These are phyloP conservation scores for Tricholoma matsutake DNA, from an alignment of 768 basidiomycete species.

Conservation along the genomic window DNA sequence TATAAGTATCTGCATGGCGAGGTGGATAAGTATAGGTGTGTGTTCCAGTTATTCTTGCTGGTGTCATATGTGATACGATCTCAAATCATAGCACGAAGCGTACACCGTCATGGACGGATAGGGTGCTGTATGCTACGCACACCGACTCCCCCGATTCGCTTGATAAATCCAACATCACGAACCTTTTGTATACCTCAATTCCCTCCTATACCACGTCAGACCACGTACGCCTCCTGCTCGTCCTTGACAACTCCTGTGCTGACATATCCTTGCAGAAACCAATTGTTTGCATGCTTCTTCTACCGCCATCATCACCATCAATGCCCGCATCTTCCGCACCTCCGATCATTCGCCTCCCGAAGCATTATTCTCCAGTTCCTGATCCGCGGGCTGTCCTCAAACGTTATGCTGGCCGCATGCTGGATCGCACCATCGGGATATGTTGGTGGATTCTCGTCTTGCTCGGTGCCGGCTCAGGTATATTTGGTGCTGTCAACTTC, in stretches of 20 bases:
- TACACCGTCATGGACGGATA: constrained; percentile 89
- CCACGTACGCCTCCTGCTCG: constrained; percentile 52
- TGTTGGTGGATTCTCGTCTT: constrained; percentile 75
- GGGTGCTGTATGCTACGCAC: constrained; percentile 81
- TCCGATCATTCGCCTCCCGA: constrained; percentile 51
- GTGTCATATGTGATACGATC: constrained; percentile 5
- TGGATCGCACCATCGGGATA: constrained; percentile 77
- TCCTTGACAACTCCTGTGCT: neutral
- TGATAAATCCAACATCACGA: constrained; percentile 52
- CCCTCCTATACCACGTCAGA: constrained; percentile 88
- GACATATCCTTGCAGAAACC: constrained; percentile 62
- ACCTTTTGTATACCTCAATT: constrained; percentile 74
- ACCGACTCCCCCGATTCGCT: constrained; percentile 56
- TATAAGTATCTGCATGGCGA: constrained; percentile 86
- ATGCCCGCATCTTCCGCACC: constrained; percentile 25
- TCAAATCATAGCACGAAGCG: constrained; percentile 52
- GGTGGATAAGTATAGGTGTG: constrained; percentile 79
- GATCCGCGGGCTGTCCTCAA: constrained; percentile 56
- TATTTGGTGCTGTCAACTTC: constrained; percentile 72
- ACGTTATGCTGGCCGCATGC: constrained; percentile 56
- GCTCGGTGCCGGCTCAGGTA: constrained; percentile 72
- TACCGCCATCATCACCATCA: constrained; percentile 47
- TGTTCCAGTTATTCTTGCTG: neutral
- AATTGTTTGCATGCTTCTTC: constrained; percentile 63
- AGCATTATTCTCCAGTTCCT: constrained; percentile 46